These are phyloP conservation scores for Mycena sp. DNA, from an alignment of 1,284 basidiomycete genomes.

Conservation along the genomic window DNA sequence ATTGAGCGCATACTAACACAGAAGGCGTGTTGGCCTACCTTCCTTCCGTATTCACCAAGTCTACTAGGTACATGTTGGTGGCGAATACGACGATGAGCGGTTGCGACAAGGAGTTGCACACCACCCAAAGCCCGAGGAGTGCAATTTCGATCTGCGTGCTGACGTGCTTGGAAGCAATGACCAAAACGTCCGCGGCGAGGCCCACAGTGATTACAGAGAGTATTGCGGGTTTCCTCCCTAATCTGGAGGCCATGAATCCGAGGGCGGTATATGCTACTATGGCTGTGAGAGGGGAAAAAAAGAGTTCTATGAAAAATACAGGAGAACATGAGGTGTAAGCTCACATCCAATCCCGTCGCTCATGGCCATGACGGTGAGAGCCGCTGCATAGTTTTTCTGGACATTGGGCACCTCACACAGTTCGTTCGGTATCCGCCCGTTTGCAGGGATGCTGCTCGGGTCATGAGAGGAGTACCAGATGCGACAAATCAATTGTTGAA, in stretches of 20 bases:
- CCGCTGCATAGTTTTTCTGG: slow-evolving; percentile 31
- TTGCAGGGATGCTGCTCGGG: slow-evolving; percentile 25
- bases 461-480: slow-evolving; percentile 36
- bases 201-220: slow-evolving; percentile 30
- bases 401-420: slow-evolving; percentile 38
- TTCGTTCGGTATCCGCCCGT: slow-evolving; percentile 24
- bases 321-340: not conserved
- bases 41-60: slow-evolving; percentile 37
- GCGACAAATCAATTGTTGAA: slow-evolving; percentile 38
- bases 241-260: slow-evolving; percentile 37
- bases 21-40: slow-evolving; percentile 31
- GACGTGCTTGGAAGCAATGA: slow-evolving; percentile 33
- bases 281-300: slow-evolving; percentile 12
- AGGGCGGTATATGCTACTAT: slow-evolving; percentile 33
- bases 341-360: slow-evolving; percentile 35
- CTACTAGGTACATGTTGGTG: slow-evolving; percentile 41
- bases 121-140: slow-evolving; percentile 32
- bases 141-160: slow-evolving; percentile 26
- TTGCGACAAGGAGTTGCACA: slow-evolving; percentile 30
- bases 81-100: slow-evolving; percentile 32
- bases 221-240: slow-evolving; percentile 44
- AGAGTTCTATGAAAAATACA: too few relatives aligned
- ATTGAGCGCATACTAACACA: not conserved
- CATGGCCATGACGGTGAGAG: slow-evolving; percentile 28
- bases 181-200: slow-evolving; percentile 26